Evolutionary conservation across 768 basidiomycete species (phyloP).

Genomic region (Boletus sp.): DNA sequence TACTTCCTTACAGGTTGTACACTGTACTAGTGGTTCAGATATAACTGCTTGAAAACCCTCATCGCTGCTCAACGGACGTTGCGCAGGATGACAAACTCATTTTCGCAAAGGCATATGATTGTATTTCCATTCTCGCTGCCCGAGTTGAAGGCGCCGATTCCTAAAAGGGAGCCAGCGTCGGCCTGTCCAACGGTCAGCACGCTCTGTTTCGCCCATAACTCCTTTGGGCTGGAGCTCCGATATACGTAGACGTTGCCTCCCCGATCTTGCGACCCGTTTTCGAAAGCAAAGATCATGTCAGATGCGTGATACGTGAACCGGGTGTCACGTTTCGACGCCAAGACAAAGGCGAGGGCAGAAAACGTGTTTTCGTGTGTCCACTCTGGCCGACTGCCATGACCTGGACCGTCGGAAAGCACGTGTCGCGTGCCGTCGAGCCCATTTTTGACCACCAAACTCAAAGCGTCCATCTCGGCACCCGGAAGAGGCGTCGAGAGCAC

Average conservation of each 20-base stretch:
- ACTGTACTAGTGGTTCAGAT: conserved; percentile 29
- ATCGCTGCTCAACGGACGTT: conserved; percentile 28
- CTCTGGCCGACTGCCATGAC: conserved; percentile 22
- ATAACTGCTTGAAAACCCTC: conserved; percentile 21
- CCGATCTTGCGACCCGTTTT: conserved; percentile 63
- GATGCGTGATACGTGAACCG: conserved; percentile 78
- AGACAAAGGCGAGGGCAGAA: conserved; percentile 88
- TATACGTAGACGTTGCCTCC: conserved; percentile 89
- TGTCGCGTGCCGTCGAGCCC: conserved; percentile 73
- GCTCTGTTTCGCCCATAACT: conserved; percentile 73
- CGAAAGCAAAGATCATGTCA: conserved; percentile 74
- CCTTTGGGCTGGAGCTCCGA: conserved; percentile 49
- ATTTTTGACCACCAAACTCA: conserved; percentile 62
- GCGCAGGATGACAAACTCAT: conserved; percentile 62
- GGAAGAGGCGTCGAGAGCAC: conserved; percentile 76
- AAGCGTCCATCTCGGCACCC: conserved; percentile 34
- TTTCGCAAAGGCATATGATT: conserved; percentile 76
- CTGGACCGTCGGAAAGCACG: conserved; percentile 36
- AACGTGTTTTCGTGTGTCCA: conserved; percentile 86
- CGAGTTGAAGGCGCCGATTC: conserved; percentile 56
- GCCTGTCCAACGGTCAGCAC: conserved; percentile 76
- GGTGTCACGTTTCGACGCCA: conserved; percentile 89
- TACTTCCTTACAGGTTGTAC: conserved; percentile 36
- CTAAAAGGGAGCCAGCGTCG: conserved; percentile 70
- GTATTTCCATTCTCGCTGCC: conserved; percentile 33